phyloP scores from a whole-genome alignment of 306 rosid species.

The Crotalaria pallida region DNA sequence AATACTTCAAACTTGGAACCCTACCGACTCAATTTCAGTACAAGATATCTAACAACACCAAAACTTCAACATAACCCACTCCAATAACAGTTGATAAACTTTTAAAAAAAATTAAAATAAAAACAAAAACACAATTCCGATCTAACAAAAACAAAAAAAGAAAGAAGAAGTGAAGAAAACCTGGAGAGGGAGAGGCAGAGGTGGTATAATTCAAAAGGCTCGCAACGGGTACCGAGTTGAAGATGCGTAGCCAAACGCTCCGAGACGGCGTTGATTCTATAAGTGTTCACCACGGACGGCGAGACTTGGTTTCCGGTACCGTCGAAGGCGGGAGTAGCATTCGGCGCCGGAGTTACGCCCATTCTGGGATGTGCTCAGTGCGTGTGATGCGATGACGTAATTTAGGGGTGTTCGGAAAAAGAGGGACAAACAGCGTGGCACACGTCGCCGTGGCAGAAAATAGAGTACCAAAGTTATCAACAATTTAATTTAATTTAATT shows the following conservation, averaged over 20 bases:
- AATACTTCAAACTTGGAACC: not conserved
- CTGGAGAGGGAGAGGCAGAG: slow-evolving; percentile 61
- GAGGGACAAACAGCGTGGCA: too few species aligned
- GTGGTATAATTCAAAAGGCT: slow-evolving; percentile 33
- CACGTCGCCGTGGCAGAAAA: too few species aligned
- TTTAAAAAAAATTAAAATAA: too few species aligned
- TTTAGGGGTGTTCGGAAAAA: too few species aligned
- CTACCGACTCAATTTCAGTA: not conserved
- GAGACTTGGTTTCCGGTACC: not conserved
- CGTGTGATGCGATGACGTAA: too few species aligned
- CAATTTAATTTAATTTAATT: too few species aligned
- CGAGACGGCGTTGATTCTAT: slow-evolving; percentile 26
- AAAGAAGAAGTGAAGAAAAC: slow-evolving; percentile 14
- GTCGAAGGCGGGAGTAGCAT: not conserved
- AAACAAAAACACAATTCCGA: not conserved
- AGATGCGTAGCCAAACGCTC: slow-evolving; percentile 33
- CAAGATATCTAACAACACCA: not conserved
- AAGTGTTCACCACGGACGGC: slow-evolving; percentile 35
- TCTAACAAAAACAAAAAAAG: not conserved
- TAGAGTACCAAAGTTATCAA: too few species aligned
- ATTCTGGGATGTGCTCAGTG: not conserved
- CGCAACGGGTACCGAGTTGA: slow-evolving; percentile 17
- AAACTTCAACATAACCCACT: not conserved
- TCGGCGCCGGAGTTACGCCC: slow-evolving; percentile 20
- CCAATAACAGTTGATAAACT: not conserved